Conservation (phyloP, 1,139 yeast species). For the Debaryomycetaceae sp. region DNA sequence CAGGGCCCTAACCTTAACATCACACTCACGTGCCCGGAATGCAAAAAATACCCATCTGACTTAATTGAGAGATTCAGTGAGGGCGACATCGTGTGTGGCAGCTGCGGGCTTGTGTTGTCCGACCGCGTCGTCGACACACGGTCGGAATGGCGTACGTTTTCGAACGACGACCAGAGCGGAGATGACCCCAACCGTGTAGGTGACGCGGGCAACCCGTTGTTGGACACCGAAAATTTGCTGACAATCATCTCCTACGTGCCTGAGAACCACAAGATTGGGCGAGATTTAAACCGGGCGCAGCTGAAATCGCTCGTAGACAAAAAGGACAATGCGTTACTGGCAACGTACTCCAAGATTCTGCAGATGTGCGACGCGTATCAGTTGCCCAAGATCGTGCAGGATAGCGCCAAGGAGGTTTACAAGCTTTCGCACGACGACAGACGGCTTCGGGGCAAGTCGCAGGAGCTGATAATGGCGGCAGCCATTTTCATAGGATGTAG, state of each 20-base stretch:
- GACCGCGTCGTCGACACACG: slow-evolving; percentile 92
- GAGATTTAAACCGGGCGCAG: slow-evolving; percentile 89
- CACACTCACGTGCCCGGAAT: slow-evolving; percentile 90
- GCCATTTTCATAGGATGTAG: slow-evolving; percentile 93
- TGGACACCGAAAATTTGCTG: slow-evolving; percentile 88
- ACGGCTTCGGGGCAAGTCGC: slow-evolving; percentile 83
- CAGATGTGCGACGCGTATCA: slow-evolving; percentile 98
- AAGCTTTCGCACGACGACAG: slow-evolving; percentile 88
- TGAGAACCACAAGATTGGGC: slow-evolving; percentile 70
- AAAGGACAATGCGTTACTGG: slow-evolving; percentile 80
- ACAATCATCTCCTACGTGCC: slow-evolving; percentile 87
- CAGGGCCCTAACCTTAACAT: slow-evolving; percentile 78
- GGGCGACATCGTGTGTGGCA: slow-evolving; percentile 96
- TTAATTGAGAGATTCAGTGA: slow-evolving; percentile 92
- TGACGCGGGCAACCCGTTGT: slow-evolving; percentile 92
- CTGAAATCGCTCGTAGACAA: slow-evolving; percentile 79
- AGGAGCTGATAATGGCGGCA: slow-evolving; percentile 95
- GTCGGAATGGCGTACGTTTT: slow-evolving; percentile 98
- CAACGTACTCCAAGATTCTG: slow-evolving; percentile 87
- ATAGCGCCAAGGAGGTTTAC: slow-evolving; percentile 95
- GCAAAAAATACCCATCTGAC: slow-evolving; percentile 94
- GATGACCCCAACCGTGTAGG: slow-evolving; percentile 99
- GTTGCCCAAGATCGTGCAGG: slow-evolving; percentile 91
- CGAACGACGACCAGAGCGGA: slow-evolving; percentile 95
- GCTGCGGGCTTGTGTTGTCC: slow-evolving; percentile 91